Conservation (phyloP, 176 grass and related monocot genomes). For the Carex scoparia region DNA sequence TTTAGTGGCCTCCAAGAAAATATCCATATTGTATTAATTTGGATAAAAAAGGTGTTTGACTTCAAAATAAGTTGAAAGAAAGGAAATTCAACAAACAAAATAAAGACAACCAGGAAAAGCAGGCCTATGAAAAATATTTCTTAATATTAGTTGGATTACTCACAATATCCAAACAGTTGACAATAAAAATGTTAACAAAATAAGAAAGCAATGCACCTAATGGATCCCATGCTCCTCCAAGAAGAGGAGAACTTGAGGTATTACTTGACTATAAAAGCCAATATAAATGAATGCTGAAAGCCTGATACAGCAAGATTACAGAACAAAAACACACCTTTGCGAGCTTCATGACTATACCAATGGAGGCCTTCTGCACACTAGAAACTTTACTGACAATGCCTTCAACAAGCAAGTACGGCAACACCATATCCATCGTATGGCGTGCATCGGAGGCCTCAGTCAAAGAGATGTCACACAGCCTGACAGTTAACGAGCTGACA, state of each 20-base stretch:
- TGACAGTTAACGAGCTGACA: slow-evolving; percentile 71
- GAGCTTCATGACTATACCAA: slow-evolving; percentile 92
- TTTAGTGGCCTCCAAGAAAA: background rate
- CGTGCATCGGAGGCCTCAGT: slow-evolving; percentile 74
- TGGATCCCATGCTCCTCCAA: background rate
- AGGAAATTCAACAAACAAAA: background rate
- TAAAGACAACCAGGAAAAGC: background rate
- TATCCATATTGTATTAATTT: background rate
- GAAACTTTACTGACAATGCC: slow-evolving; percentile 96
- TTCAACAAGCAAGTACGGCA: slow-evolving; percentile 88
- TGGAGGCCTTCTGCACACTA: slow-evolving; percentile 84
- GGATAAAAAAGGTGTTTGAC: background rate
- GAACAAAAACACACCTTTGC: slow-evolving; percentile 59
- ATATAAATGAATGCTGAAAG: slow-evolving; percentile 10
- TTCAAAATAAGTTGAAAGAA: background rate
- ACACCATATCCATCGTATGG: slow-evolving; percentile 80
- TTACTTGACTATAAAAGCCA: background rate
- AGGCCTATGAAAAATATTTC: background rate
- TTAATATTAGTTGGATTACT: background rate
- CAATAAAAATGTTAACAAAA: background rate
- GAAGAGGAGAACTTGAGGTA: background rate
- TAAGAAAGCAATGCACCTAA: background rate
- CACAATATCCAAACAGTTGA: background rate
- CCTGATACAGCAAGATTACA: background rate
- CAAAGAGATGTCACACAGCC: slow-evolving; percentile 81